phyloP scores from a whole-genome alignment of 1,284 basidiomycete genomes.

The Tylopilus sp. region DNA sequence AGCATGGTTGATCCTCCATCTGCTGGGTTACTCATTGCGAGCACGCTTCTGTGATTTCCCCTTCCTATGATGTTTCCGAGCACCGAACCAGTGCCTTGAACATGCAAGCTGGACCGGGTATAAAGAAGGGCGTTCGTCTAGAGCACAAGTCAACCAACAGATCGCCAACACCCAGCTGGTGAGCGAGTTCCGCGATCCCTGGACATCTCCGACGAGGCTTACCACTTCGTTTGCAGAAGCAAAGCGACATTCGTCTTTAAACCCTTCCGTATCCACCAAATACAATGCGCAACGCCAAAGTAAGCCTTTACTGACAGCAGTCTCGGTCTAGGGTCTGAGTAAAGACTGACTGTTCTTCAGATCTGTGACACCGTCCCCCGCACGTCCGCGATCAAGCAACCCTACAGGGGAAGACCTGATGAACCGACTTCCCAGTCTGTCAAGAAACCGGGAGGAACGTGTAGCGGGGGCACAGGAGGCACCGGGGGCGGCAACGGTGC shows the following conservation, averaged over 20 bases:
- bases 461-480: neutral
- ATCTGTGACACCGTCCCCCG: neutral
- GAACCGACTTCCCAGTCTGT: neutral
- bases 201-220: neutral
- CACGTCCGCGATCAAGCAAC: constrained; percentile 11
- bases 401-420: constrained; percentile 7
- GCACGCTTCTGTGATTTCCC: neutral
- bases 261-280: neutral
- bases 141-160: constrained; percentile 1
- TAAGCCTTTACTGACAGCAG: neutral
- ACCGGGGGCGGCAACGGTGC: neutral
- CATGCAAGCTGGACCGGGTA: constrained; percentile 6
- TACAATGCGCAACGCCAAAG: constrained; percentile 16
- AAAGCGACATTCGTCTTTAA: neutral
- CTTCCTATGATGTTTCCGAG: neutral
- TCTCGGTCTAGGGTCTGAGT: neutral
- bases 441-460: neutral
- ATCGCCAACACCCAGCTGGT: constrained; percentile 6
- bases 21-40: neutral
- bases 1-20: neutral
- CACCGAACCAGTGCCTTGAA: neutral
- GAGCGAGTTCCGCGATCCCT: constrained; percentile 5
- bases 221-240: constrained; percentile 8
- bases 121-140: constrained; percentile 10
- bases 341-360: constrained; percentile 11